These are phyloP conservation scores for Crepidotus variabilis DNA, from an alignment of 768 basidiomycete species.

Conservation along the genomic window DNA sequence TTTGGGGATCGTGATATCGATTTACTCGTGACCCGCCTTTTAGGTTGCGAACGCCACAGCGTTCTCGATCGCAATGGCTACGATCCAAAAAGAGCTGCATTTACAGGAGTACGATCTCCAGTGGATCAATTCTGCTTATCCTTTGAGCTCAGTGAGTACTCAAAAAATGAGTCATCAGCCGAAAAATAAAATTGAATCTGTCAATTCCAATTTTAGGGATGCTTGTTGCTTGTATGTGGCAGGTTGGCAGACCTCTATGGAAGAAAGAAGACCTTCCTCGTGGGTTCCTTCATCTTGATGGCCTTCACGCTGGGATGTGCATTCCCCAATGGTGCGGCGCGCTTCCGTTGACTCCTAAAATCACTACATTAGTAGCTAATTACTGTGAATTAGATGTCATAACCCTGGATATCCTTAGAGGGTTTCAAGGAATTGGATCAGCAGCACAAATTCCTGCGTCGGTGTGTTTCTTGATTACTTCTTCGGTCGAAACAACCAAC, in stretches of 20 bases:
- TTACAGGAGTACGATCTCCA: conserved; percentile 52
- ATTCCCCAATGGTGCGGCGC: conserved; percentile 47
- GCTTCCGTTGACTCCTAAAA: neutral
- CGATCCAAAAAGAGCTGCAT: conserved; percentile 44
- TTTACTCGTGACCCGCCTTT: neutral
- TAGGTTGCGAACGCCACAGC: conserved; percentile 43
- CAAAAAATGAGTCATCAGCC: neutral
- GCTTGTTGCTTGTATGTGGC: conserved; percentile 72
- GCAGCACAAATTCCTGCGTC: conserved; percentile 75
- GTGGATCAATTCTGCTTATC: conserved; percentile 65
- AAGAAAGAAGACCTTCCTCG: conserved; percentile 61
- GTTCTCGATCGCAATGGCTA: conserved; percentile 48
- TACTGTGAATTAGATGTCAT: conserved; percentile 41
- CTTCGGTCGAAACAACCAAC: neutral
- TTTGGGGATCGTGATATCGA: neutral
- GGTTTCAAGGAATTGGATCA: conserved; percentile 74
- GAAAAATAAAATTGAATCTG: conserved; percentile 1
- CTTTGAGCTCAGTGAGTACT: conserved; percentile 53
- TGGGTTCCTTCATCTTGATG: conserved; percentile 51
- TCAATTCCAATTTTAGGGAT: conserved; percentile 46
- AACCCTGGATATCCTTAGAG: conserved; percentile 68
- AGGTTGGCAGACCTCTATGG: conserved; percentile 81
- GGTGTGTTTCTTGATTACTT: conserved; percentile 29
- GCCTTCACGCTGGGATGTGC: conserved; percentile 62
- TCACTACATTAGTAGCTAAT: neutral